These are phyloP conservation scores for Lodderomyces metapsilosis DNA, from an alignment of 1,139 yeast genomes.

Conservation along the genomic window DNA sequence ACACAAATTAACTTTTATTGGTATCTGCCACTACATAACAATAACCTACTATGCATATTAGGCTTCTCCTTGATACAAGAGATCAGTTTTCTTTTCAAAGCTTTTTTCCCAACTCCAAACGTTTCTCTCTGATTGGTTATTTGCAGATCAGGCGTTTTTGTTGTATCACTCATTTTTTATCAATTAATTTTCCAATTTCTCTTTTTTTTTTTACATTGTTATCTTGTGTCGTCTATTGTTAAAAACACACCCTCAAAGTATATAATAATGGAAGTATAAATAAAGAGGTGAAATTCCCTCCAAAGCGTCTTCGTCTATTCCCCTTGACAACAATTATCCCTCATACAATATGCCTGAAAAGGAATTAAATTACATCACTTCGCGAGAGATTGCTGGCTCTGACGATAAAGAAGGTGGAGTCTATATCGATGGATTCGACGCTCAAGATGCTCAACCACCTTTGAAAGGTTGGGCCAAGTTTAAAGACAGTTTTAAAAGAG, in stretches of 20 bases:
- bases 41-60: not conserved
- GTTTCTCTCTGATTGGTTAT: not conserved
- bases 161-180: not conserved
- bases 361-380: constrained; percentile 43
- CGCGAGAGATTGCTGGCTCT: constrained; percentile 37
- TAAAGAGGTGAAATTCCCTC: not conserved
- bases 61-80: not conserved
- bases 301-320: too few species aligned
- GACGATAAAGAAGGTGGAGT: constrained; percentile 45
- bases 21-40: not conserved
- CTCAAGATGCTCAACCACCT: constrained; percentile 23
- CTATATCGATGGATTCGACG: constrained; percentile 42
- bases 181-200: not conserved
- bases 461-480: constrained; percentile 42
- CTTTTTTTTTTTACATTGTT: not conserved
- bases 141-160: not conserved
- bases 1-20: not conserved
- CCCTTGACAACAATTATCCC: not conserved
- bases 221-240: not conserved
- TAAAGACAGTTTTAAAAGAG: constrained; percentile 57
- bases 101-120: not conserved
- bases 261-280: not conserved
- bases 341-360: constrained; percentile 36
- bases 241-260: too few species aligned
- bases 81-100: not conserved